Evolutionary conservation across 306 rosid genomes (phyloP), one percentile per base, ranked within the genome.

Genomic region (Glycine tomentella): DNA sequence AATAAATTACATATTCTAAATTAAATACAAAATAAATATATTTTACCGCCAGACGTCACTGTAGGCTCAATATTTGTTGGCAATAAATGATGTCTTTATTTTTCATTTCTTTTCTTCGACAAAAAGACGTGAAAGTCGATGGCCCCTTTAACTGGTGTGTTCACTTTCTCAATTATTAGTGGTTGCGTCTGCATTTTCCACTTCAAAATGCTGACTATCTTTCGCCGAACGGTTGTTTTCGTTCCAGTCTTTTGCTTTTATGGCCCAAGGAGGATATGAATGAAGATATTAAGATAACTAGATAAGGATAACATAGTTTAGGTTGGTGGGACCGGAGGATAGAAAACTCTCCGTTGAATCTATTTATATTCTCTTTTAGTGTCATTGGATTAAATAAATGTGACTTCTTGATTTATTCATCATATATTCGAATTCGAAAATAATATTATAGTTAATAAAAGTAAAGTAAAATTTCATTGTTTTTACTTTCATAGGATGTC

Each of bases 121-220:
- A 48, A 71, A 42, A 40, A 6, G 17, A 33, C 6, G 40, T 7
- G 66, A 69, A 73, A 62, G 74, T 80, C 42, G 13, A 58, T 79
- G 85, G 74, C 52, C 70, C 38, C 44, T 45, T 10, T 13, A 16
- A 42, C 25, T 13, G 67, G 45, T 49, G 9, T 36, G 79, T 46
- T 46, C 42, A 17, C 17, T 38, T 69, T 71, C n/a, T n/a, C 80
- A 75, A 79, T 79, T 50, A 83, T 57, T 62, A 38, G 53, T 38
- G 42, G 33, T n/a, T 51, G 58, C 8, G 34, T 57, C 1, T 59
- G 48, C 14, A 45, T 4, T 20, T 58, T 74, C 76, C 76, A 75
- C 76, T 75, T 71, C 76, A 71, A 69, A 64, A 70, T 79, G 70
- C 61, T 75, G 82, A 76, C 87, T 75, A 63, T 57, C 25, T 31